Evolutionary conservation across 2,329 filamentous ascomycete genomes (phyloP).

Genomic region (Botrytis fabae): DNA sequence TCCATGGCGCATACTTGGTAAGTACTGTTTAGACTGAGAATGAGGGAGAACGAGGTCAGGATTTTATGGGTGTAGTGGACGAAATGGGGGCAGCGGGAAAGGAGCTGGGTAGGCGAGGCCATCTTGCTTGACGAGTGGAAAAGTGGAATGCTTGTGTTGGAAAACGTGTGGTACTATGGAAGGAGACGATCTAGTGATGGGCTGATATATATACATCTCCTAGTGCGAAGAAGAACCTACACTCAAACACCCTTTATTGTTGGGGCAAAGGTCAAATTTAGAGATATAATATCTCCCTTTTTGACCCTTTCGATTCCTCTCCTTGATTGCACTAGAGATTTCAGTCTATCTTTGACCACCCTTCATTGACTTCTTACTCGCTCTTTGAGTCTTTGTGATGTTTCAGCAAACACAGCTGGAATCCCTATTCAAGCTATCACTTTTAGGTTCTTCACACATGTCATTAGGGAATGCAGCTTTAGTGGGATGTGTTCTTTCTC

Average conservation of each 20-base stretch:
- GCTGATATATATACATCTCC: not conserved
- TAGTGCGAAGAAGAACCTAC: not conserved
- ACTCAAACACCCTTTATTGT: not conserved
- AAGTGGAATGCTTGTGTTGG: not conserved
- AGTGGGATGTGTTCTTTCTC: no score
- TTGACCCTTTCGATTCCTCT: not conserved
- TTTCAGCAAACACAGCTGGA: no score
- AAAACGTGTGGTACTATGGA: accelerated
- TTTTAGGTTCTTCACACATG: not conserved
- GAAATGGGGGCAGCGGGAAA: not conserved
- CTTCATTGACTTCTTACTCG: not conserved
- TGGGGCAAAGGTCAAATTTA: not conserved
- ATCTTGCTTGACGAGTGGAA: not conserved
- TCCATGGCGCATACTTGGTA: not conserved
- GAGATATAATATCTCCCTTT: not conserved
- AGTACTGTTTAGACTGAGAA: not conserved
- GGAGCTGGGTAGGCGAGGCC: not conserved
- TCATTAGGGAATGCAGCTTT: not conserved
- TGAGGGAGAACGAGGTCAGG: not conserved
- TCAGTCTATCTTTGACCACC: not conserved
- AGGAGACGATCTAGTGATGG: not conserved
- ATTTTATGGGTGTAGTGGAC: not conserved
- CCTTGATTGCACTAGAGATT: not conserved
- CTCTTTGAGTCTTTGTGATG: not conserved
- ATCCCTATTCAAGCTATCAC: not conserved